phyloP scores from a whole-genome alignment of 2,329 filamentous ascomycete species.

The Daldinia eschscholtzii region DNA sequence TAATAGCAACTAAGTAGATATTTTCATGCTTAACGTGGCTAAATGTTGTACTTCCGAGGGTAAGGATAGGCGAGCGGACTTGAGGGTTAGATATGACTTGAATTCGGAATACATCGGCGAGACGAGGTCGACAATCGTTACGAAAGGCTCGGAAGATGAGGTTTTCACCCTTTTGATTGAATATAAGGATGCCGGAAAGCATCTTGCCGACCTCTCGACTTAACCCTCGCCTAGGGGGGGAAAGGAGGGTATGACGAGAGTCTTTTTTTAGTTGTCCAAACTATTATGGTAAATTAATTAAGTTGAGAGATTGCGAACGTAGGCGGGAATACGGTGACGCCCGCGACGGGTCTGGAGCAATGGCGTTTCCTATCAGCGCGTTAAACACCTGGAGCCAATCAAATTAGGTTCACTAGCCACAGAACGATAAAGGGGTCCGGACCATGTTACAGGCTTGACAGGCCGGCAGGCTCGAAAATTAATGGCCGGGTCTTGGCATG shows the following conservation, averaged over 20 bases:
- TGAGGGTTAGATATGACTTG: slow-evolving; percentile 99
- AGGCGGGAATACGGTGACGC: slow-evolving; percentile 3
- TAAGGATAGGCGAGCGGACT: slow-evolving; percentile 96
- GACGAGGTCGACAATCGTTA: slow-evolving; percentile 95
- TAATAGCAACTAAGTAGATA: slow-evolving; percentile 96
- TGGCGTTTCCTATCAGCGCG: slow-evolving; percentile 5
- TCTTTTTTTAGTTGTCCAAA: slow-evolving; percentile 1
- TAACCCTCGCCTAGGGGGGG: slow-evolving; percentile 18
- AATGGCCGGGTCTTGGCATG: too few species aligned
- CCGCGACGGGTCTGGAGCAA: neutral
- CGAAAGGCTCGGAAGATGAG: slow-evolving; percentile 99
- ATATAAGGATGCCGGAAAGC: slow-evolving; percentile 96
- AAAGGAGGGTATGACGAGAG: slow-evolving; percentile 6
- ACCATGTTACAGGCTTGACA: too few species aligned
- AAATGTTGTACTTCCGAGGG: slow-evolving; percentile 96
- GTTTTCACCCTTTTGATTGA: slow-evolving; percentile 99
- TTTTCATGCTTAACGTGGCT: slow-evolving; percentile 99
- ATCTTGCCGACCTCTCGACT: slow-evolving; percentile 66
- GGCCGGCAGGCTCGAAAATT: too few species aligned
- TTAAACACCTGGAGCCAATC: slow-evolving; percentile 6
- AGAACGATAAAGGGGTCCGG: neutral
- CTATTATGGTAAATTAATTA: slow-evolving; percentile 10
- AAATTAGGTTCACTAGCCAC: slow-evolving; percentile 2
- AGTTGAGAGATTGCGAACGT: neutral
- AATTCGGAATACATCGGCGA: slow-evolving; percentile 99